A percentile compares a stretch with the other conserved stretches of the same genome.
These are phyloP conservation scores for Nidula niveotomentosa DNA, from an alignment of 1,284 basidiomycete genomes.

Conservation along the genomic window DNA sequence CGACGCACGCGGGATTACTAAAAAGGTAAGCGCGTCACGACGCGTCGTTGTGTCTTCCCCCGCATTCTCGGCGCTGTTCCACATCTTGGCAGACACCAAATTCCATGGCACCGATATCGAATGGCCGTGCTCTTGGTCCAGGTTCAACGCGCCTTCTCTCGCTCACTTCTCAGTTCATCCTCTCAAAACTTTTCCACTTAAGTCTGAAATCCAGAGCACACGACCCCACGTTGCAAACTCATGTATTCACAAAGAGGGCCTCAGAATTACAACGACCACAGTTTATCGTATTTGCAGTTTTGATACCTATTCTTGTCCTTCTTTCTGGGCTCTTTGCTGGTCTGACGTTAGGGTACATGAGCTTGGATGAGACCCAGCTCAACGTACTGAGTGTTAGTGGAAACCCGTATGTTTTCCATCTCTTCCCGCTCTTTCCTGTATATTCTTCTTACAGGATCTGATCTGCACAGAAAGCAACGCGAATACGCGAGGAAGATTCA, in stretches of 20 bases:
- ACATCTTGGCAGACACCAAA: not conserved
- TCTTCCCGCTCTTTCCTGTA: not conserved
- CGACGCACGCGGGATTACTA: no score
- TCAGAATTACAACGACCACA: constrained; percentile 24
- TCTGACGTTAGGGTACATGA: constrained; percentile 89
- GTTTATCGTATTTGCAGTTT: constrained; percentile 45
- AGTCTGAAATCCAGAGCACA: not conserved
- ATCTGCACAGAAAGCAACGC: constrained; percentile 62
- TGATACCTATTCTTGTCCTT: constrained; percentile 63
- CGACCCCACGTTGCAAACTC: not conserved
- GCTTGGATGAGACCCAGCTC: constrained; percentile 89
- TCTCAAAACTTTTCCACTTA: constrained; percentile 15
- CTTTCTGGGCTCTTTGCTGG: constrained; percentile 61
- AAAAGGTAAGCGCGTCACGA: no score
- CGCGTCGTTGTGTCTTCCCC: no score
- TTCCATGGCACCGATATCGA: not conserved
- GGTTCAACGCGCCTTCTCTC: constrained; percentile 44
- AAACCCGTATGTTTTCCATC: constrained; percentile 54
- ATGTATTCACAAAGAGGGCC: constrained; percentile 25
- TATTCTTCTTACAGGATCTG: not conserved
- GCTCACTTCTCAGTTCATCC: constrained; percentile 42
- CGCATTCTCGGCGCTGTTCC: no score
- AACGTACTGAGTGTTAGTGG: constrained; percentile 86
- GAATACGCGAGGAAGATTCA: constrained; percentile 83
- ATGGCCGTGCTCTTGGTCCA: constrained; percentile 2